Evolutionary conservation across 73 alveolate species (phyloP).

Genomic region (Halteria grandinella): DNA sequence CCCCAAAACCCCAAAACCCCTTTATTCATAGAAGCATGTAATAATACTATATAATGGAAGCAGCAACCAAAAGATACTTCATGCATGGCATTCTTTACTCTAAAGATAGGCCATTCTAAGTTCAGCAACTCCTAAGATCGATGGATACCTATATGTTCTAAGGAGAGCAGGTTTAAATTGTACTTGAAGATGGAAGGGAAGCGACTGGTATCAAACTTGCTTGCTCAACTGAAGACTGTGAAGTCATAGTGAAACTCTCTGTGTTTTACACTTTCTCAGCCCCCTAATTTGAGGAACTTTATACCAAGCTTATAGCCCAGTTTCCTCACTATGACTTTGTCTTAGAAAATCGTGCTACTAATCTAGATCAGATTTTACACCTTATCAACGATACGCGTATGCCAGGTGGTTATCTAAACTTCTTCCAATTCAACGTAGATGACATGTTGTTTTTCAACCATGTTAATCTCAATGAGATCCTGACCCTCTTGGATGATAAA

Average conservation of each 20-base stretch:
- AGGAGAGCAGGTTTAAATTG: not conserved
- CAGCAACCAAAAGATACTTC: not conserved
- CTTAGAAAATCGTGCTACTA: not conserved
- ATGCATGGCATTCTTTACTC: constrained; percentile 21
- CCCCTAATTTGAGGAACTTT: not conserved
- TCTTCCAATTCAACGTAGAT: constrained; percentile 69
- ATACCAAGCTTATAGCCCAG: constrained; percentile 11
- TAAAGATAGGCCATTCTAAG: constrained; percentile 46
- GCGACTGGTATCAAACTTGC: not conserved
- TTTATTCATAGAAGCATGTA: not conserved
- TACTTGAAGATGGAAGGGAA: not conserved
- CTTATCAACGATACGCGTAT: too few relatives aligned
- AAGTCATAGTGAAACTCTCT: not conserved
- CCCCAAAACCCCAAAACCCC: constrained; percentile 28
- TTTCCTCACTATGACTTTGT: constrained; percentile 3
- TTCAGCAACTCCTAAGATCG: constrained; percentile 6
- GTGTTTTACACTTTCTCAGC: constrained; percentile 17
- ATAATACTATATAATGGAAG: not conserved
- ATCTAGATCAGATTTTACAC: too few relatives aligned
- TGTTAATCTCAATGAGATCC: constrained; percentile 30
- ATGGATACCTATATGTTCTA: not conserved
- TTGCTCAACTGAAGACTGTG: not conserved
- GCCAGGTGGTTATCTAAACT: too few relatives aligned
- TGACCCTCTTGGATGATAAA: not conserved
- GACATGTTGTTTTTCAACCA: constrained; percentile 68